These are phyloP conservation scores for Coffea canephora DNA, from an alignment of 257 asterid species.

Conservation along the genomic window DNA sequence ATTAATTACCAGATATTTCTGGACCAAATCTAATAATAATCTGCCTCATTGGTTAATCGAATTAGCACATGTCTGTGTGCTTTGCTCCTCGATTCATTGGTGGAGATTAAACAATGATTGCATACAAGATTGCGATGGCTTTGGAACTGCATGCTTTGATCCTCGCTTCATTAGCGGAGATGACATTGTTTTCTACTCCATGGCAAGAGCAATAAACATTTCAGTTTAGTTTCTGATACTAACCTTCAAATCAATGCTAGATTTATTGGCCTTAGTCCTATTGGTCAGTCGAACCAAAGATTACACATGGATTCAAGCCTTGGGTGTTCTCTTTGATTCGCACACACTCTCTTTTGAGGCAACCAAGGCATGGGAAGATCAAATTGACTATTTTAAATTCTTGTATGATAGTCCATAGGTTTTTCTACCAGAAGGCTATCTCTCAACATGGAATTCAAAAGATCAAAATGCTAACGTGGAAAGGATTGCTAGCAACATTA, in stretches of 20 bases:
- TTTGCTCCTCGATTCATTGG: too few species aligned
- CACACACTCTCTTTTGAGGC: slow-evolving; percentile 54
- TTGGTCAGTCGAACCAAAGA: slow-evolving; percentile 40
- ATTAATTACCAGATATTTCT: too few species aligned
- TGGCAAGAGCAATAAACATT: slow-evolving; percentile 46
- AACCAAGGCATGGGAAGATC: slow-evolving; percentile 48
- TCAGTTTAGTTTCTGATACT: slow-evolving; percentile 49
- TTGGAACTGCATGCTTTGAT: slow-evolving; percentile 67
- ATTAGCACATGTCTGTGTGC: too few species aligned
- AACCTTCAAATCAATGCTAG: slow-evolving; percentile 60
- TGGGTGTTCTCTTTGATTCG: slow-evolving; percentile 41
- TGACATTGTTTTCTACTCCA: slow-evolving; percentile 67
- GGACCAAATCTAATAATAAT: too few species aligned
- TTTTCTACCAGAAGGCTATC: slow-evolving; percentile 23
- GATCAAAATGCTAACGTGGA: slow-evolving; percentile 22
- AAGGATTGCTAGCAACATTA: slow-evolving; percentile 37
- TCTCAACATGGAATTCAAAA: slow-evolving; percentile 32
- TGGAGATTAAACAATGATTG: too few species aligned
- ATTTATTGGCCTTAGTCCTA: slow-evolving; percentile 59
- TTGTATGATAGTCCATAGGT: slow-evolving; percentile 27
- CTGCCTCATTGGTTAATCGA: too few species aligned
- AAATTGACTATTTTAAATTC: slow-evolving; percentile 47
- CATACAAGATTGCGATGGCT: slow-evolving; percentile 46
- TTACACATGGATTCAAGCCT: slow-evolving; percentile 67
- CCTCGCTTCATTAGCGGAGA: slow-evolving; percentile 71